phyloP scores from a whole-genome alignment of 305 asterid species.

The Solanum hybrid region DNA sequence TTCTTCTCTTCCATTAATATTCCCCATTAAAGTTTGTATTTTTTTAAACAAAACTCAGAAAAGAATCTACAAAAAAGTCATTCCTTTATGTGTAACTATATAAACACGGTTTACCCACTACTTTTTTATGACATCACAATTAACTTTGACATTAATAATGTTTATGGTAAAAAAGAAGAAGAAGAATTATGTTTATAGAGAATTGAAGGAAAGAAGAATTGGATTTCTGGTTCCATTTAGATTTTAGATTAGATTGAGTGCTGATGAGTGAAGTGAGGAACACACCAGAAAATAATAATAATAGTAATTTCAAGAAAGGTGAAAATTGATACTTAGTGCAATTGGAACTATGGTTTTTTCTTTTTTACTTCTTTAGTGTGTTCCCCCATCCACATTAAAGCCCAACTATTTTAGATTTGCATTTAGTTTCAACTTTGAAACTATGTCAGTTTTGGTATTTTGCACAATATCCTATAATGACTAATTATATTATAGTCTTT shows the following conservation, averaged over 20 bases:
- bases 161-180: neutral
- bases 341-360: neutral
- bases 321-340: neutral
- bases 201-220: neutral
- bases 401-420: too few species aligned
- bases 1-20: slow-evolving; percentile 67
- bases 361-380: neutral
- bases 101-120: neutral
- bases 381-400: too few species aligned
- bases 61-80: slow-evolving; percentile 5
- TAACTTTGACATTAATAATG: neutral
- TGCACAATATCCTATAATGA: neutral
- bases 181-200: neutral
- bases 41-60: neutral
- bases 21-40: slow-evolving; percentile 41
- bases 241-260: neutral
- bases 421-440: neutral
- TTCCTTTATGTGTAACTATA: neutral
- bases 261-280: neutral
- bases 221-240: neutral
- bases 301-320: neutral
- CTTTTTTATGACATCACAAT: slow-evolving; percentile 1
- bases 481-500: neutral
- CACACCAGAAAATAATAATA: neutral
- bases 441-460: neutral